Evolutionary conservation across 306 rosid genomes (phyloP), one percentile per base, ranked within the genome.

Genomic region (Vigna trinervia): DNA sequence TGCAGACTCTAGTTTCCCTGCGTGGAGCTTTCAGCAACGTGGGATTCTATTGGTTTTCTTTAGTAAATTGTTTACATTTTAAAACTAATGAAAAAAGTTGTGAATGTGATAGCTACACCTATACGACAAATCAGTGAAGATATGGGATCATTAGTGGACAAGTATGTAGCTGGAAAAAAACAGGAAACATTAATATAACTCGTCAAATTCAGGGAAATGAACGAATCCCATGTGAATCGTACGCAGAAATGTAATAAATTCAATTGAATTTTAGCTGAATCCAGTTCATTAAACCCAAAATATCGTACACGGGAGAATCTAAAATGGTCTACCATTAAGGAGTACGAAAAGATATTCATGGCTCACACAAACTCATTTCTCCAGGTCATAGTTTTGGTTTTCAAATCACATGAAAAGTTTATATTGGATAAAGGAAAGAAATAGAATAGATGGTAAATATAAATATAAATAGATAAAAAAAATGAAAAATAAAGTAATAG

Each of bases 91-190:
- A 22, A 23, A 13, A 60, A 59, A 36, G 71, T 34, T 54, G 30
- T 64, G 74, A 71, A 53, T 36, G 50, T 53, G 52, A 72, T 54
- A 38, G 65, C 8, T 38, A 43, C 11, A 47, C 26, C 53, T 12
- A 68, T 20, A 28, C 46, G 43, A 50, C 64, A 23, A 36, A 67
- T 28, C 70, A 20, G 52, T 12, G 53, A 62, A 23, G 77, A 71
- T 7, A 23, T 23, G 8, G 17, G 73, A 62, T 41, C 57, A 30
- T 71, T 43, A 43, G 1, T 47, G 60, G 68, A 28, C 78, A 64
- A 63, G 52, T 57, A n/a, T 13, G 52, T 56, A 45, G 26, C 58
- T 15, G 38, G 2, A 51, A 28, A 79, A 70, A 19, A 43, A 59
- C 75, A 51, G 28, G 50, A 17, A 62, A 10, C 26, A 41, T 12